Percentiles rank a stretch among this genome's conserved stretches.
Conservation (phyloP, 2,329 filamentous ascomycete species). For the Neonectria hederae region DNA sequence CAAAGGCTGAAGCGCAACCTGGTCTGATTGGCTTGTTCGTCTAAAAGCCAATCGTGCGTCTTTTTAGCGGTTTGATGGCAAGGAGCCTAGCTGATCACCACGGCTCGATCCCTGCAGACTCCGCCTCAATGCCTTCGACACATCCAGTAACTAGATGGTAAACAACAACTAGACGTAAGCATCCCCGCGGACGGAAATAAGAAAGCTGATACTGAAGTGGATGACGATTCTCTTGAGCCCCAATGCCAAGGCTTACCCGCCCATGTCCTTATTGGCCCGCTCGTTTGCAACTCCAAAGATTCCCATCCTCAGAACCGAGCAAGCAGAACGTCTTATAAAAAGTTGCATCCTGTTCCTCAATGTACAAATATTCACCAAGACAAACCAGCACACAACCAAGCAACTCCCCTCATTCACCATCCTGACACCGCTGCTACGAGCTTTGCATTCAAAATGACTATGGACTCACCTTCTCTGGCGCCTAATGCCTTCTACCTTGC, state of each 20-base stretch:
- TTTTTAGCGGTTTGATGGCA: neutral
- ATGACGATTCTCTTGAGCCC: neutral
- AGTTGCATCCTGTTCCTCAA: neutral
- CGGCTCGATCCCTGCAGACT: constrained; percentile 2
- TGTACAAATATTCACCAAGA: neutral
- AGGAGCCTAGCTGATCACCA: neutral
- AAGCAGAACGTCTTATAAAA: constrained; percentile 11
- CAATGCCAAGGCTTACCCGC: neutral
- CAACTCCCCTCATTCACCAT: neutral
- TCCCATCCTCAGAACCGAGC: neutral
- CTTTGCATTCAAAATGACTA: constrained; percentile 21
- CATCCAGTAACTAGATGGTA: neutral
- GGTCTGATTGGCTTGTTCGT: constrained; percentile 27
- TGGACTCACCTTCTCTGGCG: constrained; percentile 27
- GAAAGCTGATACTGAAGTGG: neutral
- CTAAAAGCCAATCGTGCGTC: constrained; percentile 26
- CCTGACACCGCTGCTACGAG: neutral
- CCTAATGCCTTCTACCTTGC: constrained; percentile 48
- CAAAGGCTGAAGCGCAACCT: neutral
- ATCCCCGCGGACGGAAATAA: neutral
- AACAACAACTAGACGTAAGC: neutral
- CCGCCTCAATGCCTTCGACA: constrained; percentile 6
- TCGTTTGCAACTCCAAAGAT: constrained; percentile 14
- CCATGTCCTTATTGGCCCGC: constrained; percentile 14
- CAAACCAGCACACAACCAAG: neutral